A percentile compares a stretch with the other conserved stretches of the same genome.
phyloP scores from a whole-genome alignment of 768 basidiomycete species.

The Trametes gibbosa region DNA sequence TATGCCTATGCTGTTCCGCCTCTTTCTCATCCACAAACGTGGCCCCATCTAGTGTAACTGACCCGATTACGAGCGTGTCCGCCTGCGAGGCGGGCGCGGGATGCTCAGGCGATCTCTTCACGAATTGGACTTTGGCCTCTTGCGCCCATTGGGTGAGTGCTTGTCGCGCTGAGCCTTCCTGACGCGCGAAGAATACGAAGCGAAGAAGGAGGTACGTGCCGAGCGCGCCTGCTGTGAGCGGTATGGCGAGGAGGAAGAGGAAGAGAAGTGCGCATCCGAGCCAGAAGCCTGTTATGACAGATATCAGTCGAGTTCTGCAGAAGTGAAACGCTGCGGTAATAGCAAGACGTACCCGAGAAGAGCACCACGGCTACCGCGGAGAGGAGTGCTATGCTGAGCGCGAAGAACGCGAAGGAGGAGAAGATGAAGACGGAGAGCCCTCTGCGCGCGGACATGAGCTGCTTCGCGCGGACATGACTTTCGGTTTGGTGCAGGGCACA shows the following conservation, averaged over 20 bases:
- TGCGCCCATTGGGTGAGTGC: conserved; percentile 13
- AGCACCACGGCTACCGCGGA: conserved; percentile 8
- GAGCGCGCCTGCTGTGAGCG: conserved; percentile 10
- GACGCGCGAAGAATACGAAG: conserved; percentile 11
- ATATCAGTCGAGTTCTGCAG: neutral
- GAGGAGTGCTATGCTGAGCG: conserved; percentile 14
- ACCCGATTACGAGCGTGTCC: neutral
- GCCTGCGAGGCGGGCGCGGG: neutral
- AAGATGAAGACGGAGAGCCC: conserved; percentile 24
- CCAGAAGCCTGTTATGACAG: conserved; percentile 10
- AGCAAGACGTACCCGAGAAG: conserved; percentile 16
- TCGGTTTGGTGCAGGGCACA: neutral
- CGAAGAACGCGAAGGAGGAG: conserved; percentile 19
- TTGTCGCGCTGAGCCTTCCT: conserved; percentile 9
- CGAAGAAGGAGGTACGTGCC: conserved; percentile 13
- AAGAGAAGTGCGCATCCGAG: conserved; percentile 19
- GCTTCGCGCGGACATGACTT: neutral
- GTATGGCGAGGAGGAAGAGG: conserved; percentile 17
- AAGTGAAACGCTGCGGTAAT: too few relatives aligned
- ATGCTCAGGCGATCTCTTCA: neutral
- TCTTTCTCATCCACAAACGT: neutral
- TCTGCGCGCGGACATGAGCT: neutral
- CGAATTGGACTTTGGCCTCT: conserved; percentile 14
- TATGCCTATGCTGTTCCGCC: too few relatives aligned
- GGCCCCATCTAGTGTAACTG: neutral